These are phyloP conservation scores for Starmerella bombi DNA, from an alignment of 805 yeast genomes.

Conservation along the genomic window DNA sequence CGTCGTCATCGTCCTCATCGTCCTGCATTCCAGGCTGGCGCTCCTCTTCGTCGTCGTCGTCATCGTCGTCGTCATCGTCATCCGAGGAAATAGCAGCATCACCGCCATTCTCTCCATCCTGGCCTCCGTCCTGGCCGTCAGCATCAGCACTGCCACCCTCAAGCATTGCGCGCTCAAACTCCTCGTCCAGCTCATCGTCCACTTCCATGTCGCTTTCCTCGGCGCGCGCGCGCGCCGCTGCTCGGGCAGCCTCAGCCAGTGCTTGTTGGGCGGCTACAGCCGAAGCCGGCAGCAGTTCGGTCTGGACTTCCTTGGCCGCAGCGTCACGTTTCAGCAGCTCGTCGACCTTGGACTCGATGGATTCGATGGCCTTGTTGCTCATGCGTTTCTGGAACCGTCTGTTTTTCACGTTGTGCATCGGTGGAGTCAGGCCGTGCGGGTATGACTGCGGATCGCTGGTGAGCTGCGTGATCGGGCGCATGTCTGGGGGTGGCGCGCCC, in stretches of 20 bases:
- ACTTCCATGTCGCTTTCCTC: slow-evolving; percentile 28
- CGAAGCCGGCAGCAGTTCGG: slow-evolving; percentile 50
- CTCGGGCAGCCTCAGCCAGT: slow-evolving; percentile 24
- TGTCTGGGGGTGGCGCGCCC: slow-evolving; percentile 28
- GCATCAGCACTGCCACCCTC: slow-evolving; percentile 25
- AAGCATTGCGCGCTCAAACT: slow-evolving; percentile 26
- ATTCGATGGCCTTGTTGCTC: slow-evolving; percentile 57
- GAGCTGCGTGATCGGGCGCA: slow-evolving; percentile 30
- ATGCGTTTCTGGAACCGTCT: slow-evolving; percentile 60
- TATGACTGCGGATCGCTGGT: slow-evolving; percentile 23
- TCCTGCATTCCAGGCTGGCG: slow-evolving; percentile 41
- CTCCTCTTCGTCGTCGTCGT: slow-evolving; percentile 43
- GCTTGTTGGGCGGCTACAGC: slow-evolving; percentile 25
- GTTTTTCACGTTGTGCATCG: slow-evolving; percentile 56
- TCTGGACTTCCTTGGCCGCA: slow-evolving; percentile 68
- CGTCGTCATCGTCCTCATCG: slow-evolving; percentile 40
- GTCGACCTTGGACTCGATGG: slow-evolving; percentile 65
- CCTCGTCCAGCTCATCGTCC: slow-evolving; percentile 24
- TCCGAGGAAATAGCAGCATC: slow-evolving; percentile 23
- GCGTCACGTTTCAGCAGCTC: slow-evolving; percentile 62
- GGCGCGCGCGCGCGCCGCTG: slow-evolving; percentile 28
- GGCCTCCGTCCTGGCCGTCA: slow-evolving; percentile 26
- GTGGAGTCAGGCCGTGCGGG: slow-evolving; percentile 75
- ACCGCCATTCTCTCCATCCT: slow-evolving; percentile 36
- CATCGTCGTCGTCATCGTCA: slow-evolving; percentile 40